Base-by-base conservation (phyloP, 2,329 filamentous ascomycete species). In the Dactylellina cionopaga region DNA sequence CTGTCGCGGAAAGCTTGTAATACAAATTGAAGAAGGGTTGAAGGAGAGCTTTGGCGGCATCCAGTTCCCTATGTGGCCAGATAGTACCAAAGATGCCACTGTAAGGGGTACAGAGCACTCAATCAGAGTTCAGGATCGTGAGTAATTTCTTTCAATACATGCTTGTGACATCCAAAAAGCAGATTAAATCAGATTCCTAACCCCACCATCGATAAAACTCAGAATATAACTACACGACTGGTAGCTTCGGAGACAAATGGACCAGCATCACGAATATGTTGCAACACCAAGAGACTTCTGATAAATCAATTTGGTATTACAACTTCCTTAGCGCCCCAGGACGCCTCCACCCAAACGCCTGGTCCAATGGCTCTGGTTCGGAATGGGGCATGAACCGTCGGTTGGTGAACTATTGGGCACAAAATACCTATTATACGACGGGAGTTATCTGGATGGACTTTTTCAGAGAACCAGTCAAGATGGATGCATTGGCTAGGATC, bases 231-330 rank as follows among this genome's bases (percentile, higher is more conserved):
- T 46, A 10, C 22, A n/a, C 9, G 1, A 24, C 10, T 2, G 43
- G 43, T 1, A 7, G 5, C n/a, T n/a, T 10, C 43, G 15, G 9
- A 5, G 9, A 46, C 7, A 46, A 46, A 13, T 46, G 43, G 43
- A 10, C 5, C 19, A 11, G 17, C 10, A 46, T 46, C 22, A 9
- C 15, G 5, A 46, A 46, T 11, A 7, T 46, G 9, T 22, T 46
- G 5, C 11, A 25, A 10, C 2, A 24, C 22, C 43, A 46, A 25
- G 43, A 46, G 25, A 22, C n/a, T n/a, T n/a, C n/a, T n/a, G n/a
- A n/a, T n/a, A n/a, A n/a, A n/a, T n/a, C n/a, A n/a, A n/a, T n/a
- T 7, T 47, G 44, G 44, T 47, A 47, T 24, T 47, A 47, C 44
- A 47, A 46, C 19, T 46, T 46, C 19, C 22, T 46, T 9, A 46